Evolutionary conservation across 2,329 filamentous ascomycete species (phyloP).

Genomic region (Zopfia rhizophila): DNA sequence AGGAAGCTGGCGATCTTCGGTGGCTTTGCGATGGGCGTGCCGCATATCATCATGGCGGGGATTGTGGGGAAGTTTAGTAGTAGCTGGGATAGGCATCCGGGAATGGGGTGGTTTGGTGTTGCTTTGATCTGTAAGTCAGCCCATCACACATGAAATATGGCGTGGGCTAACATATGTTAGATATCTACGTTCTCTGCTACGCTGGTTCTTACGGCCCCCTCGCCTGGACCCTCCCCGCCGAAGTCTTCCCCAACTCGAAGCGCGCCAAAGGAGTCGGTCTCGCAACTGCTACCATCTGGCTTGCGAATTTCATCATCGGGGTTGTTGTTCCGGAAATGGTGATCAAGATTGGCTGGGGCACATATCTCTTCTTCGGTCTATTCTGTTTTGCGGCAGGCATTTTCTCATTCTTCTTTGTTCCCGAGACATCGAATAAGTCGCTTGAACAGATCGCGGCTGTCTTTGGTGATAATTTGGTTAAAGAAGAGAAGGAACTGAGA

Average conservation of each 20-base stretch:
- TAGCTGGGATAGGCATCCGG: constrained; percentile 50
- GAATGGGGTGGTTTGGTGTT: constrained; percentile 60
- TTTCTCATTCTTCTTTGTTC: constrained; percentile 66
- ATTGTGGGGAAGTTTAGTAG: constrained; percentile 46
- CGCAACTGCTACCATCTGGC: constrained; percentile 89
- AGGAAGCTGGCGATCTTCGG: constrained; percentile 24
- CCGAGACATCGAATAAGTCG: constrained; percentile 78
- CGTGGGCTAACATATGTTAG: constrained; percentile 77
- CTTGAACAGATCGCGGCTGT: constrained; percentile 86
- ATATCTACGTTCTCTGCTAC: constrained; percentile 69
- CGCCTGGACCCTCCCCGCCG: constrained; percentile 49
- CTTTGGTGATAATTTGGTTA: constrained; percentile 82
- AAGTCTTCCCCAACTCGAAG: constrained; percentile 17
- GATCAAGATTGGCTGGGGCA: constrained; percentile 61
- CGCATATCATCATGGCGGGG: constrained; percentile 60
- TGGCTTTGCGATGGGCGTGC: constrained; percentile 34
- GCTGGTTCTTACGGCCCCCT: constrained; percentile 54
- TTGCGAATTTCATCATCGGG: constrained; percentile 78
- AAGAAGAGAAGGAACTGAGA: constrained; percentile 55
- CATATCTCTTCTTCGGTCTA: constrained; percentile 64
- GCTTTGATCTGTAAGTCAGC: constrained; percentile 83
- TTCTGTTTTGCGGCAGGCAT: constrained; percentile 58
- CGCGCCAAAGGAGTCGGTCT: constrained; percentile 68
- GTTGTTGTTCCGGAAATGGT: constrained; percentile 77
- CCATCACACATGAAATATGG: constrained; percentile 3